Evolutionary conservation across 169 alveolate species (phyloP), one percentile per base, ranked within the genome.

Genomic region (Toxoplasma gondii): DNA sequence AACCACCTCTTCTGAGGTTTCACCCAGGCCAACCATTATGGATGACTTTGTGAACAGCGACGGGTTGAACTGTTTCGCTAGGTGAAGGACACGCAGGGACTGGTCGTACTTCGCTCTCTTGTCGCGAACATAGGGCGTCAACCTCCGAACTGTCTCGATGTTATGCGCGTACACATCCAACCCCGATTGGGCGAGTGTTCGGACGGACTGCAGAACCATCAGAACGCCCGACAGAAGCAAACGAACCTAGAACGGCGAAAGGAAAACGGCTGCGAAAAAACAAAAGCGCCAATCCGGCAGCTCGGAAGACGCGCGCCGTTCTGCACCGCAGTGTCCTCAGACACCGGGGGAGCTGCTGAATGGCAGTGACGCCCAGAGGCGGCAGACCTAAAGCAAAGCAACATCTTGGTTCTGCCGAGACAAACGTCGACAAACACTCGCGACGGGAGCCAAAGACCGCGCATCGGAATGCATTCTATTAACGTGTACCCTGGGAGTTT

Each of bases 101-200:
- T 93, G 93, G n/a, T 38, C 49, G 90, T 17, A 94, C 31, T 90
- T 91, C 22, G 97, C 97, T 69, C 97, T 92, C 41, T 87, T 93
- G 86, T 96, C 97, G 43, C 97, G 54, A 43, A 96, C 97, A 84
- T 80, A 93, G 36, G 94, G 95, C 29, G 93, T 93, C 67, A 96
- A 91, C 27, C 97, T 58, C 74, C 91, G 95, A 53, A 96, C 97
- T 16, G 97, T 96, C 94, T 96, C 97, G 53, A 96, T 95, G 78
- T 96, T 96, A 83, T 96, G 97, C 1, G 97, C 97, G 86, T 94
- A 96, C 58, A 96, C 97, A 41, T 96, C 97, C 88, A 96, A 39
- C 41, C 97, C 97, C 53, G 96, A 93, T 27, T 58, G 44, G 17
- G 97, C 97, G 39, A 96, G 95, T 67, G 84, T 92, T 19, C 58